Evolutionary conservation across 345 rosid species (phyloP).

Genomic region (Gynandropsis gynandra): DNA sequence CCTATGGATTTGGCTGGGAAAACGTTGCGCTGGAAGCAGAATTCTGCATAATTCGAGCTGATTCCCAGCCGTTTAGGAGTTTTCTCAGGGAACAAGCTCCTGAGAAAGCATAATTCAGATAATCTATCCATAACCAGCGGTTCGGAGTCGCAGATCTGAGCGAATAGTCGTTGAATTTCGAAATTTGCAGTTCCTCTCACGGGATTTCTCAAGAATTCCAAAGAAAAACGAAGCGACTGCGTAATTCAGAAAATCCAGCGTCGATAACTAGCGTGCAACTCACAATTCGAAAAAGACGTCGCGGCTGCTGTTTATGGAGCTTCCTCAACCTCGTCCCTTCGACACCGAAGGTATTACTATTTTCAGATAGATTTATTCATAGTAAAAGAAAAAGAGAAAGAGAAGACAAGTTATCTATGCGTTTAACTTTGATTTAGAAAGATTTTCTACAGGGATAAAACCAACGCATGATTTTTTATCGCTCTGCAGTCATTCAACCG

Average conservation of each 20-base stretch:
- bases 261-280: constrained; percentile 1
- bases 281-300: constrained; percentile 6
- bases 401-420: not conserved
- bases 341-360: constrained; percentile 55
- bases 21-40: constrained; percentile 3
- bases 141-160: constrained; percentile 38
- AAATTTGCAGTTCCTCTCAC: not conserved
- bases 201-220: not conserved
- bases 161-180: not conserved
- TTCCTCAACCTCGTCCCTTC: constrained; percentile 66
- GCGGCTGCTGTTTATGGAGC: constrained; percentile 52
- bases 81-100: constrained; percentile 24
- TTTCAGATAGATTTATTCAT: not conserved
- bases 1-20: not conserved
- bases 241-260: constrained; percentile 10
- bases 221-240: not conserved
- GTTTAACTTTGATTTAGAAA: constrained; percentile 29
- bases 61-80: not conserved
- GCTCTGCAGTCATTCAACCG: constrained; percentile 69
- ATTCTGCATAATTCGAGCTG: not conserved
- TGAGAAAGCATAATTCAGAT: constrained; percentile 24
- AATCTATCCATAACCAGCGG: not conserved
- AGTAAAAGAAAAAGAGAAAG: not conserved
- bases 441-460: constrained; percentile 66
- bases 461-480: constrained; percentile 87